phyloP scores from a whole-genome alignment of 179 eudicot species.

The Camellia oleifera region DNA sequence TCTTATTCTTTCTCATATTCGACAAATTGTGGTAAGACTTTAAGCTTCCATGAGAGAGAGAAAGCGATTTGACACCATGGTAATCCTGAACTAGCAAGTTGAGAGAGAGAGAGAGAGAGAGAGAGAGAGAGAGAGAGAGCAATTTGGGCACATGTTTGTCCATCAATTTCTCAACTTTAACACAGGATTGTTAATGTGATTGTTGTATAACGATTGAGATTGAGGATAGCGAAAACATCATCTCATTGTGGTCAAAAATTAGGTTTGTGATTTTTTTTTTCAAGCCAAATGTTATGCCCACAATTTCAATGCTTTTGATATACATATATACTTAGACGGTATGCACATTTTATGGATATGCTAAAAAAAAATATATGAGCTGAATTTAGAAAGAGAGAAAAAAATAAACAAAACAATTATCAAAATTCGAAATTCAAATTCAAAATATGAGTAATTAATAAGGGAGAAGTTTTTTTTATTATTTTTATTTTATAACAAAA shows the following conservation, averaged over 20 bases:
- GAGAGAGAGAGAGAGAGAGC: neutral
- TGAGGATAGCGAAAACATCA: neutral
- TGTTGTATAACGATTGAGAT: neutral
- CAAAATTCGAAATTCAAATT: too few relatives aligned
- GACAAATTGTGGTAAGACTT: too few relatives aligned
- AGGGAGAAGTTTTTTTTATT: too few relatives aligned
- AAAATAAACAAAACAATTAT: too few relatives aligned
- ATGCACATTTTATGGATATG: too few relatives aligned
- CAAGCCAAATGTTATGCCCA: neutral
- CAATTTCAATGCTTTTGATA: neutral
- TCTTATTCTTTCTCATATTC: too few relatives aligned
- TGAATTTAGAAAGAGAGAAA: too few relatives aligned
- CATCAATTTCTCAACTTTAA: neutral
- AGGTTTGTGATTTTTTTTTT: neutral
- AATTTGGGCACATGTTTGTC: neutral
- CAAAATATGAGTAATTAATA: too few relatives aligned
- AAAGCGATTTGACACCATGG: neutral
- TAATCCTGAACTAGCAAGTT: neutral
- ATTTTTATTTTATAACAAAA: too few relatives aligned
- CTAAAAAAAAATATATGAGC: too few relatives aligned
- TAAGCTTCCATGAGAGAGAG: too few relatives aligned
- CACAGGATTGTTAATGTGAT: neutral
- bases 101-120: conserved; percentile 3
- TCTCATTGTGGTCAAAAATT: neutral
- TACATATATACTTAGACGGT: too few relatives aligned